A percentile compares a stretch with the other conserved stretches of the same genome.
These are phyloP conservation scores for Scedosporium apiospermum DNA, from an alignment of 2,329 filamentous ascomycete species.

Conservation along the genomic window DNA sequence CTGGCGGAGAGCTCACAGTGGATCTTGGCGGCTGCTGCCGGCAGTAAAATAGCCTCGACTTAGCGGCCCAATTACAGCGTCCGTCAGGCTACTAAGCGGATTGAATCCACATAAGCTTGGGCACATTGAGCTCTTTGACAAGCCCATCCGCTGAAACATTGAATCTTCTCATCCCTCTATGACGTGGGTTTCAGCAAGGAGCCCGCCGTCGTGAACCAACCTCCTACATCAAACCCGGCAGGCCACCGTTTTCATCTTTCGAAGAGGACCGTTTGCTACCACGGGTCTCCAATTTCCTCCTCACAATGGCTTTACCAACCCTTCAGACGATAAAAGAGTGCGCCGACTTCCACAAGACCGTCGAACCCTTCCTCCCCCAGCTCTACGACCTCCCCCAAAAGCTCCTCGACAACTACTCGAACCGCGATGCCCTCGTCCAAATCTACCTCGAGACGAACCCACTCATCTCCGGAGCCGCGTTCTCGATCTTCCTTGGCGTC, in stretches of 20 bases:
- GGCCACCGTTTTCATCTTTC: not conserved
- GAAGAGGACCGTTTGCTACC: too few species aligned
- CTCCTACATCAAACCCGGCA: not conserved
- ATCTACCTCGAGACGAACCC: slow-evolving; percentile 84
- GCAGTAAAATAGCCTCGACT: too few species aligned
- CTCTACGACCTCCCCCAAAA: slow-evolving; percentile 60
- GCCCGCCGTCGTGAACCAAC: not conserved
- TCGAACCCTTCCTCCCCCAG: slow-evolving; percentile 65
- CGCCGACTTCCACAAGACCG: slow-evolving; percentile 63
- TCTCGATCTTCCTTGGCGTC: slow-evolving; percentile 60
- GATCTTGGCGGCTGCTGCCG: too few species aligned
- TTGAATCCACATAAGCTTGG: too few species aligned
- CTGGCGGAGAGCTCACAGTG: too few species aligned
- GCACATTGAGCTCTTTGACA: too few species aligned
- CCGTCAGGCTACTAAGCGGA: too few species aligned
- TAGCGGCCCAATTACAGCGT: too few species aligned
- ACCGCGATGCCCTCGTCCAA: slow-evolving; percentile 51
- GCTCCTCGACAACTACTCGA: slow-evolving; percentile 49
- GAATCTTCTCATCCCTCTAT: too few species aligned
- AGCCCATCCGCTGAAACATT: too few species aligned
- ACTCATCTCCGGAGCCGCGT: slow-evolving; percentile 62
- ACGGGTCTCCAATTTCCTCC: too few species aligned
- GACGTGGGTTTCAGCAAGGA: too few species aligned
- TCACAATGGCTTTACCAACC: slow-evolving; percentile 59
- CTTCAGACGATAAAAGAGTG: slow-evolving; percentile 64